phyloP scores from a whole-genome alignment of 1,284 basidiomycete species.

The Agroathelia rolfsii region DNA sequence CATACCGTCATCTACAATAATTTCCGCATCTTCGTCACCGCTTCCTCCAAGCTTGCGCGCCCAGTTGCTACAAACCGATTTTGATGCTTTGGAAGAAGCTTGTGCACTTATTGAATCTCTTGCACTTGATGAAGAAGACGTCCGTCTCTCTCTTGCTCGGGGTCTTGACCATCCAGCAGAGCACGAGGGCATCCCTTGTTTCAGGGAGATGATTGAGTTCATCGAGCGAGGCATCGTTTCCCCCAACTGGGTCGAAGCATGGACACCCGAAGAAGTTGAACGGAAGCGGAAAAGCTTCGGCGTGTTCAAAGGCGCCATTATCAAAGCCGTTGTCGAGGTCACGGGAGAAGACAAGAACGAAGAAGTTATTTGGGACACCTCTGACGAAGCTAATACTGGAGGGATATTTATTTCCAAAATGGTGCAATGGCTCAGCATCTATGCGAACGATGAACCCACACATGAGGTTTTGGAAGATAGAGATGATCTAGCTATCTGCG shows the following conservation, averaged over 20 bases:
- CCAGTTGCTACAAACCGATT: slow-evolving; percentile 52
- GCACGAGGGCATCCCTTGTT: slow-evolving; percentile 45
- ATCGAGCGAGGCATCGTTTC: slow-evolving; percentile 61
- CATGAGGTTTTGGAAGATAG: slow-evolving; percentile 25
- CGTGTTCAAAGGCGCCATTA: slow-evolving; percentile 74
- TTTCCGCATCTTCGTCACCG: slow-evolving; percentile 34
- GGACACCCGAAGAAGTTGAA: slow-evolving; percentile 30
- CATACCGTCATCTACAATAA: no score
- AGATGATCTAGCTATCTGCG: slow-evolving; percentile 78
- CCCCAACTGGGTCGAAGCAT: slow-evolving; percentile 41
- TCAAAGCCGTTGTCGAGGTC: slow-evolving; percentile 78
- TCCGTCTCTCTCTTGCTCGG: slow-evolving; percentile 62
- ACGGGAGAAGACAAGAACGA: slow-evolving; percentile 76
- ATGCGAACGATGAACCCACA: slow-evolving; percentile 27
- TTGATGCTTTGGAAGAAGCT: slow-evolving; percentile 61
- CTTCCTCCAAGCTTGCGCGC: slow-evolving; percentile 30
- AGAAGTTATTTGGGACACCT: slow-evolving; percentile 62
- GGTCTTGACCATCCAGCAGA: slow-evolving; percentile 49
- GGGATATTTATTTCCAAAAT: slow-evolving; percentile 68
- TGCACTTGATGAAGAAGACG: slow-evolving; percentile 63
- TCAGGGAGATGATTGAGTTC: slow-evolving; percentile 59
- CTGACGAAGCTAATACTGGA: slow-evolving; percentile 43
- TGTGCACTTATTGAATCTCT: slow-evolving; percentile 70
- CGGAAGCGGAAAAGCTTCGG: slow-evolving; percentile 65
- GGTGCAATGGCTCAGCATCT: slow-evolving; percentile 66